Percentiles rank a stretch among this genome's conserved stretches.
phyloP scores from a whole-genome alignment of 2,329 filamentous ascomycete species.

The Pleoardoris graminearum region DNA sequence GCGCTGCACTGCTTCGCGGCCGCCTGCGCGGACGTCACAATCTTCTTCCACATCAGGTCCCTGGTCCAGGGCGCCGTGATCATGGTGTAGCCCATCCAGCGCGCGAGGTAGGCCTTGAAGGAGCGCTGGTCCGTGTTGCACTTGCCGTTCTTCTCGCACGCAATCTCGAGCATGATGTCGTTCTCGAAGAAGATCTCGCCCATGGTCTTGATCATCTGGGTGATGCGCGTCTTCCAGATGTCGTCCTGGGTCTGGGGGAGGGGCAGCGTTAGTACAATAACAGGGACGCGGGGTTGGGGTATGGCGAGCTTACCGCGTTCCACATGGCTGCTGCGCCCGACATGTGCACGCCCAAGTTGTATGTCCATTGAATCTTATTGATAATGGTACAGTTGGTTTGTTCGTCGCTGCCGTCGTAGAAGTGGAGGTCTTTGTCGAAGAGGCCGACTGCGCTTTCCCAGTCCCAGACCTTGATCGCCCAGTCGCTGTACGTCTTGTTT shows the following conservation, averaged over 20 bases:
- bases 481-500: conserved; percentile 59
- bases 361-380: conserved; percentile 53
- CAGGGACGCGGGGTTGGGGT: not conserved
- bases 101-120: conserved; percentile 51
- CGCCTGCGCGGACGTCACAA: conserved; percentile 59
- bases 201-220: conserved; percentile 41
- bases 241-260: conserved; percentile 42
- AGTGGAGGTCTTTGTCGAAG: conserved; percentile 50
- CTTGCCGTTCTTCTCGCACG: conserved; percentile 51
- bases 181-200: conserved; percentile 49
- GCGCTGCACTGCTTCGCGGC: conserved; percentile 61
- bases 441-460: conserved; percentile 56
- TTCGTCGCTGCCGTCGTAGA: conserved; percentile 52
- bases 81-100: conserved; percentile 49
- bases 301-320: conserved; percentile 50
- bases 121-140: conserved; percentile 55
- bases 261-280: no score
- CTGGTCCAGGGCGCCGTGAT: conserved; percentile 46
- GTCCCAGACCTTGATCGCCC: conserved; percentile 68
- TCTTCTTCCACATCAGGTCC: conserved; percentile 53
- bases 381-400: conserved; percentile 49
- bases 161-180: conserved; percentile 53
- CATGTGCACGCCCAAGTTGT: conserved; percentile 53
- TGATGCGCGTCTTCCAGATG: conserved; percentile 34
- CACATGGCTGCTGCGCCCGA: conserved; percentile 54